Evolutionary conservation across 495 filamentous ascomycete species (phyloP).

Genomic region (Aspergillus kassunensis): DNA sequence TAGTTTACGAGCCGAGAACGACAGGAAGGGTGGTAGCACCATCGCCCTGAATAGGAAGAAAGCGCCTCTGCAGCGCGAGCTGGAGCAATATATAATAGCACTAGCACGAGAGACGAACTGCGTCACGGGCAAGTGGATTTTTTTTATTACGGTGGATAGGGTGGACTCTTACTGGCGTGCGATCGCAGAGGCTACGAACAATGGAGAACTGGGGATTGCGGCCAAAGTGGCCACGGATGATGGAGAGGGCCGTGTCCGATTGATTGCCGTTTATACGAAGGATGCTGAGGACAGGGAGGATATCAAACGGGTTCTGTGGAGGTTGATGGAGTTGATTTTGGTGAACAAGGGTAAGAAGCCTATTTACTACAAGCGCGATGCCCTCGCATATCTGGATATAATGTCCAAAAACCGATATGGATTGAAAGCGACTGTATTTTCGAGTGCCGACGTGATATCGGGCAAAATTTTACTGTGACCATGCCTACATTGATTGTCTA

Average conservation of each 20-base stretch:
- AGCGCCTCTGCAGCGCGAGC: conserved; percentile 42
- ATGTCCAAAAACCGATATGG: conserved; percentile 62
- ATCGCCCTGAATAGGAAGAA: conserved; percentile 45
- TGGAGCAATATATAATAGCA: conserved; percentile 51
- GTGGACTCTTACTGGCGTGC: conserved; percentile 61
- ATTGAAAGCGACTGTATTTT: conserved; percentile 54
- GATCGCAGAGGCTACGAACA: conserved; percentile 58
- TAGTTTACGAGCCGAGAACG: conserved; percentile 35
- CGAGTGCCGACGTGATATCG: conserved; percentile 38
- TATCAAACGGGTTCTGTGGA: conserved; percentile 59
- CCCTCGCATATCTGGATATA: conserved; percentile 68
- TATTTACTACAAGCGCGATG: conserved; percentile 83
- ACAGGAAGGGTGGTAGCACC: conserved; percentile 18
- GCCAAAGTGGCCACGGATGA: conserved; percentile 64
- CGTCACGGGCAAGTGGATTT: conserved; percentile 79
- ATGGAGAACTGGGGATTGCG: conserved; percentile 59
- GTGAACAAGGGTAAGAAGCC: conserved; percentile 42
- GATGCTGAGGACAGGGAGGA: conserved; percentile 68
- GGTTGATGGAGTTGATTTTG: conserved; percentile 56
- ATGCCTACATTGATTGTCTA: neutral
- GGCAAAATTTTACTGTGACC: conserved; percentile 19
- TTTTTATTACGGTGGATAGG: conserved; percentile 56
- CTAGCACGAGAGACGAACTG: conserved; percentile 53
- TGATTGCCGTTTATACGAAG: conserved; percentile 74
- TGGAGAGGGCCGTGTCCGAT: conserved; percentile 30